These are phyloP conservation scores for Salix dunnii DNA, from an alignment of 345 rosid species.

Conservation along the genomic window DNA sequence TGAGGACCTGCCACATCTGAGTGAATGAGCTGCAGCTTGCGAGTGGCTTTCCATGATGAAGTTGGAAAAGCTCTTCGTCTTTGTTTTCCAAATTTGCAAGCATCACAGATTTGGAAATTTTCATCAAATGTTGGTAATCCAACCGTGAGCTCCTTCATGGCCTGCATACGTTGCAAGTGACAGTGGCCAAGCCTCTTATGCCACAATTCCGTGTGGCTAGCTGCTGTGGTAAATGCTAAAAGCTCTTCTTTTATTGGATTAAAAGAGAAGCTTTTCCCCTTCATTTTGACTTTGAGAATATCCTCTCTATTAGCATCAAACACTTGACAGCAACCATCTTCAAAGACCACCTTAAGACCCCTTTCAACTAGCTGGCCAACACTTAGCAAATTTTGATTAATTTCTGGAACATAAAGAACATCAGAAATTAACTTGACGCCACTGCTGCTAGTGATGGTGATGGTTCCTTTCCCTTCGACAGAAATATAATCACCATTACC, in stretches of 20 bases:
- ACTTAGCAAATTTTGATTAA: background rate
- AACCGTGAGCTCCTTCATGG: too few species aligned
- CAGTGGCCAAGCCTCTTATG: too few species aligned
- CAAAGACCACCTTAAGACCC: background rate
- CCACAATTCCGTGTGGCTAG: too few species aligned
- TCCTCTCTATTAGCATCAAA: too few species aligned
- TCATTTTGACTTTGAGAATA: too few species aligned
- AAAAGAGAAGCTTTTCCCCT: background rate
- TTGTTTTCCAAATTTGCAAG: too few species aligned
- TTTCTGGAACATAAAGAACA: background rate
- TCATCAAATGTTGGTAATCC: too few species aligned
- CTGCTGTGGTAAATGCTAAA: fast-evolving
- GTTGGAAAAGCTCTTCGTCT: too few species aligned
- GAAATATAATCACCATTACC: background rate
- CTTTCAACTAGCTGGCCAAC: background rate
- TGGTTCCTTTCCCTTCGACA: background rate
- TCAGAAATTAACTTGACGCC: background rate
- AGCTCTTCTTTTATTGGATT: background rate
- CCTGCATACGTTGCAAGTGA: too few species aligned
- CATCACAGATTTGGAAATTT: fast-evolving
- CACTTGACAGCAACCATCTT: background rate
- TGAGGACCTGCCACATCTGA: too few species aligned
- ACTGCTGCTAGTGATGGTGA: background rate
- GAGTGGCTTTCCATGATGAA: too few species aligned
- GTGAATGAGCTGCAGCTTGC: too few species aligned